A percentile compares a stretch with the other conserved stretches of the same genome.
Conservation (phyloP, 2,329 filamentous ascomycete species). For the Plectosphaerella sp. region DNA sequence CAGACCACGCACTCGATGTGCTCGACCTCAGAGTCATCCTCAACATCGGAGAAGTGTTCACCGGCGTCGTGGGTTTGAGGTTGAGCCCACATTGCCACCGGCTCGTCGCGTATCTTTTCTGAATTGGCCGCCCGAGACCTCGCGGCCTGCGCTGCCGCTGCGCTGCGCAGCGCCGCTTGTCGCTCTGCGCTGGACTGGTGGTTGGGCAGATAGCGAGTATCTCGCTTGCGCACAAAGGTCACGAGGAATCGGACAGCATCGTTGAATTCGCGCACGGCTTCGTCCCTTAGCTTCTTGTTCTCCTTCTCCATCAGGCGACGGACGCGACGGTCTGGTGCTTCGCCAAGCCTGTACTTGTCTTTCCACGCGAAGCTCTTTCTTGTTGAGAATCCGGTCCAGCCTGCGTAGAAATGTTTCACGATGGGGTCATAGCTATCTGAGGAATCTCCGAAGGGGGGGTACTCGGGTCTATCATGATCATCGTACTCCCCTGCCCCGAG, state of each 20-base stretch:
- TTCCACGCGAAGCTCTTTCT: slow-evolving; percentile 86
- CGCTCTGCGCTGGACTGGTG: slow-evolving; percentile 75
- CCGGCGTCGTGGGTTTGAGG: slow-evolving; percentile 46
- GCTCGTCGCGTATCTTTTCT: slow-evolving; percentile 61
- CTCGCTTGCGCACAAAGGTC: slow-evolving; percentile 83
- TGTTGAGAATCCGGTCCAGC: slow-evolving; percentile 79
- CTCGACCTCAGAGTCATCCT: slow-evolving; percentile 51
- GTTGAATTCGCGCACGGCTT: slow-evolving; percentile 83
- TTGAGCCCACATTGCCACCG: slow-evolving; percentile 71
- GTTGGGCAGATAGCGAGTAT: slow-evolving; percentile 78
- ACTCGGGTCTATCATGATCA: slow-evolving; percentile 54
- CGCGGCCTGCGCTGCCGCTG: slow-evolving; percentile 79
- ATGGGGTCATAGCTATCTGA: slow-evolving; percentile 70
- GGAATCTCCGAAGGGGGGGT: slow-evolving; percentile 80
- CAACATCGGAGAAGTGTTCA: slow-evolving; percentile 56
- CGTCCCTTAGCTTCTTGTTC: slow-evolving; percentile 79
- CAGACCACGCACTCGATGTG: slow-evolving; percentile 74
- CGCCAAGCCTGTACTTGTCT: slow-evolving; percentile 76
- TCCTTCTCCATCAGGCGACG: slow-evolving; percentile 92
- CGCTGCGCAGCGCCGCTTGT: slow-evolving; percentile 71
- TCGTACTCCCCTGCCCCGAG: slow-evolving; percentile 68
- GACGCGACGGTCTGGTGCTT: slow-evolving; percentile 80
- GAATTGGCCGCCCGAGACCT: slow-evolving; percentile 77
- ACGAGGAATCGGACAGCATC: slow-evolving; percentile 85
- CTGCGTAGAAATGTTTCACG: slow-evolving; percentile 75